Evolutionary conservation across 2,329 filamentous ascomycete genomes (phyloP), one percentile per base, ranked within the genome.

Genomic region (Trichoderma simmonsii): DNA sequence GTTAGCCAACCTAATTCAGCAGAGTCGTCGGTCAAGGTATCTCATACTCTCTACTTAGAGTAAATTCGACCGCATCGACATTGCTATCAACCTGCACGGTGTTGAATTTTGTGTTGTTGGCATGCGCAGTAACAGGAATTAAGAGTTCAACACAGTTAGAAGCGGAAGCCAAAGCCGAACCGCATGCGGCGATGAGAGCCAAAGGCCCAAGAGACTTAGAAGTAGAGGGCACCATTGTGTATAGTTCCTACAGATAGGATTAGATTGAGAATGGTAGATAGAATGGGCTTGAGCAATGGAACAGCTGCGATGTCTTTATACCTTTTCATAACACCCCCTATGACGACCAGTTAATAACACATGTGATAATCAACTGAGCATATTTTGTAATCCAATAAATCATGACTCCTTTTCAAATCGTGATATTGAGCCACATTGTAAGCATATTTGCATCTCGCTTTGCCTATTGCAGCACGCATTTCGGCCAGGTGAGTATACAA

Each of bases 11-110:
- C 15, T 6, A 34, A 5, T 11, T 26, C 34, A n/a, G 1, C 5
- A 6, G 1, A n/a, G n/a, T 6, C 6, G 3, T 34, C 0, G 4
- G 14, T 0, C 3, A 24, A 14, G 2, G 2, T 21, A 32, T 34
- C 34, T 28, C 60, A 26, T 15, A 62, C 60, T 62, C 60, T 39
- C 32, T 36, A 39, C 60, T 62, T 9, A 62, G 32, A 18, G 34
- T 39, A 28, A 62, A 62, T 18, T 62, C 32, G 6, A 62, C 60
- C 3, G 34, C 59, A 9, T 62, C 59, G 14, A 62, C 34, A 39
- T 6, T 62, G 24, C 60, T 62, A 18, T 62, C 32, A 15, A 62
- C 32, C 32, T 21, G 39, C 7, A 39, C 12, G 15, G 34, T 39
- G 6, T 62, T 39, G 12, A 39, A 39, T 3, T 39, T 62, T 26